phyloP scores from a whole-genome alignment of 2,329 filamentous ascomycete genomes.

The Apiospora koreana region DNA sequence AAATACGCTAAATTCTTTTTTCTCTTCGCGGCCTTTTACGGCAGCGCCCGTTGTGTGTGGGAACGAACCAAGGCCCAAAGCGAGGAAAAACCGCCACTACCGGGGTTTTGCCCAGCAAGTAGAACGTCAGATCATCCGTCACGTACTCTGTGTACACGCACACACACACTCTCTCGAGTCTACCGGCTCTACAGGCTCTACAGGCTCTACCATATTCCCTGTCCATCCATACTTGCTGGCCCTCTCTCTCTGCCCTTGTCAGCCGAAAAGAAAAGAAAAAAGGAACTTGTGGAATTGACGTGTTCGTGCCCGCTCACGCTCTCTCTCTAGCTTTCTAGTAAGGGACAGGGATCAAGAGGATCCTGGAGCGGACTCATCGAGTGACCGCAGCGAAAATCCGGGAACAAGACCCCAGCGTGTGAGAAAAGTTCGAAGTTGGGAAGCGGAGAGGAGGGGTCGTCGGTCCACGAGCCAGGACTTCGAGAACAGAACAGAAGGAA shows the following conservation, averaged over 20 bases:
- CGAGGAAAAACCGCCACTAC: background rate
- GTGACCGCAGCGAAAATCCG: background rate
- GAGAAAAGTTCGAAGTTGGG: background rate
- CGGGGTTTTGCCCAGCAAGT: background rate
- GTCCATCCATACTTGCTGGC: background rate
- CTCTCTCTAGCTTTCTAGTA: background rate
- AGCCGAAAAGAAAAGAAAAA: background rate
- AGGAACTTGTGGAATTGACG: conserved; percentile 8
- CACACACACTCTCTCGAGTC: background rate
- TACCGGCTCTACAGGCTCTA: too few species aligned
- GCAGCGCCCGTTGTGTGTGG: conserved; percentile 3
- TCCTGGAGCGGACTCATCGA: background rate
- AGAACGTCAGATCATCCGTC: background rate
- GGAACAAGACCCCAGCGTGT: background rate
- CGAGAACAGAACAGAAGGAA: background rate
- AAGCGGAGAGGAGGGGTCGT: background rate
- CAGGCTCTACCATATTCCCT: background rate
- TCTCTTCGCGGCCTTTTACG: background rate
- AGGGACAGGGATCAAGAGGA: background rate
- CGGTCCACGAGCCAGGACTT: background rate
- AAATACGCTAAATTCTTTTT: background rate
- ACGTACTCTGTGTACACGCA: background rate
- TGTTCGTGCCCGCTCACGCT: background rate
- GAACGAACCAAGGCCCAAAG: background rate
- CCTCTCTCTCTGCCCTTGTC: background rate